Evolutionary conservation across 768 basidiomycete species (phyloP).

Genomic region (Boletus coccyginus): DNA sequence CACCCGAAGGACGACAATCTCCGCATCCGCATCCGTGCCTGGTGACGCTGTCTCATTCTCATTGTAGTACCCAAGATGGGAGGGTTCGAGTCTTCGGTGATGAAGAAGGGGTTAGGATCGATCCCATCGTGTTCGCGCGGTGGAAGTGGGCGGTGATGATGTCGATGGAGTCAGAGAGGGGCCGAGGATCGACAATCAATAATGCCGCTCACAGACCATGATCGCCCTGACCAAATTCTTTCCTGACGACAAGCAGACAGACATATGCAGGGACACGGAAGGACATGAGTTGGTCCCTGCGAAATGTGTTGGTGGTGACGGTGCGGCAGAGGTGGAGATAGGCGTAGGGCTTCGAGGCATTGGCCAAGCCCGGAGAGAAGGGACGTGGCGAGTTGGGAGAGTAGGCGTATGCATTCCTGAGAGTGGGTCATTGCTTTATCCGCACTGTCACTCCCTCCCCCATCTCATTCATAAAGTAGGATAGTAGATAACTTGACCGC

Average conservation of each 20-base stretch:
- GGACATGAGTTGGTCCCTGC: conserved; percentile 26
- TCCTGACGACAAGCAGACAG: no score
- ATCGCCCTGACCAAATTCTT: no score
- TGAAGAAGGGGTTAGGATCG: conserved; percentile 12
- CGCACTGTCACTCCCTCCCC: no score
- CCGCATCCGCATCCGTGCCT: conserved; percentile 6
- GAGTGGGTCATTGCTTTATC: conserved; percentile 20
- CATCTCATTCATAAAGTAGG: no score
- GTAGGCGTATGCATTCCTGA: conserved; percentile 26
- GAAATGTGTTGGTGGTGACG: conserved; percentile 24
- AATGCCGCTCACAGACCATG: no score
- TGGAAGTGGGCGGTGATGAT: conserved; percentile 22
- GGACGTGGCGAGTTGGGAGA: conserved; percentile 26
- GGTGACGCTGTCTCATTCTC: neutral
- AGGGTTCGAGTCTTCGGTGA: conserved; percentile 27
- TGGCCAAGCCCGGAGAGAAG: conserved; percentile 27
- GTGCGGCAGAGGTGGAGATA: conserved; percentile 16
- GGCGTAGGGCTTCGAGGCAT: conserved; percentile 26
- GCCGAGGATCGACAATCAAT: neutral
- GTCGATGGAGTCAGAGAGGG: conserved; percentile 17
- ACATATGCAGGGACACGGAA: conserved; percentile 28
- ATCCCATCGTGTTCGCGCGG: conserved; percentile 27
- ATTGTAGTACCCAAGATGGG: neutral
- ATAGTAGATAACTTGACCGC: neutral
- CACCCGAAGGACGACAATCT: conserved; percentile 18